A percentile compares a stretch with the other conserved stretches of the same genome.
Conservation (phyloP, 768 basidiomycete species). For the Fistulinella prunicolor region DNA sequence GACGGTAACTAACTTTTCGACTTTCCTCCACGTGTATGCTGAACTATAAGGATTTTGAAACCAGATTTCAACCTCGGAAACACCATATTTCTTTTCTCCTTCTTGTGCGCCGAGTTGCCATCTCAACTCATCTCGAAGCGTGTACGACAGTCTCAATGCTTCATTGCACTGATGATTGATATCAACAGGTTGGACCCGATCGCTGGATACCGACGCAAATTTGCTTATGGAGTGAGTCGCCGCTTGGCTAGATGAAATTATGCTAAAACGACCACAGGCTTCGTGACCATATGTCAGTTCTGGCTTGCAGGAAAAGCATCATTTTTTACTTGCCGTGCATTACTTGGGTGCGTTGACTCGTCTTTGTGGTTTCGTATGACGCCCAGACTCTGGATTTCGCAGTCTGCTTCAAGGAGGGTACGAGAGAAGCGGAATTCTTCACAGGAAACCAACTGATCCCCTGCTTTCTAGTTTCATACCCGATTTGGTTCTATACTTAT, state of each 20-base stretch:
- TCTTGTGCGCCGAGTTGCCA: constrained; percentile 56
- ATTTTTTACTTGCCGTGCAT: constrained; percentile 47
- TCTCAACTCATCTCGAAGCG: constrained; percentile 62
- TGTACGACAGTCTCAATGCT: constrained; percentile 27
- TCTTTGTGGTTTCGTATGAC: background rate
- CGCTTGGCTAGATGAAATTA: background rate
- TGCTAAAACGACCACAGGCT: constrained; percentile 14
- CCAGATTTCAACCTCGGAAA: constrained; percentile 58
- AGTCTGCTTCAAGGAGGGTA: constrained; percentile 48
- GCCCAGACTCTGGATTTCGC: background rate
- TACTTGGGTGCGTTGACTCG: constrained; percentile 39
- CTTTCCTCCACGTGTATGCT: background rate
- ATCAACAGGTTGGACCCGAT: constrained; percentile 52
- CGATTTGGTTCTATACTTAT: constrained; percentile 59
- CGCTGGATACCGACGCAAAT: constrained; percentile 63
- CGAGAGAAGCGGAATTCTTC: background rate
- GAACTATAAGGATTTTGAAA: background rate
- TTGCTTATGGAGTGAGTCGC: constrained; percentile 44
- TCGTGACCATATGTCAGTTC: constrained; percentile 52
- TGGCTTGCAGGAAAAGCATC: constrained; percentile 52
- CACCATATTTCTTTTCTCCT: constrained; percentile 48
- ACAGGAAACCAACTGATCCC: background rate
- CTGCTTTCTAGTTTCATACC: constrained; percentile 45
- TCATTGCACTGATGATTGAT: background rate
- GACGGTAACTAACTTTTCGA: constrained; percentile 31